A percentile compares a stretch with the other conserved stretches of the same genome.
These are phyloP conservation scores for Trifolium repens DNA, from an alignment of 306 rosid species.

Conservation along the genomic window DNA sequence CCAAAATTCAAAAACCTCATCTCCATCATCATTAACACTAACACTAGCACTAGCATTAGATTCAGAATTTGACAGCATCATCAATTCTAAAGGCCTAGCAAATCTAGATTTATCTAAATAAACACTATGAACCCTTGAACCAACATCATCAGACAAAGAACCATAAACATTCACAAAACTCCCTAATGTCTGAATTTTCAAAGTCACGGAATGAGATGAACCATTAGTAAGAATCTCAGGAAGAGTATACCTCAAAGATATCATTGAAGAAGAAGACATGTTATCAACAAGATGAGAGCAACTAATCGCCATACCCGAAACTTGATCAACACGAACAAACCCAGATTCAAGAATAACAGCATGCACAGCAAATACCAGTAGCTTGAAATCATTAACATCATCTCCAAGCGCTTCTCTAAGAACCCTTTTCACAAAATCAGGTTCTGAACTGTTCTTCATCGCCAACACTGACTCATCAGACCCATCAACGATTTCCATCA, in stretches of 20 bases:
- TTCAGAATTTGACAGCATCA: constrained; percentile 52
- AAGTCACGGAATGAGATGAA: constrained; percentile 41
- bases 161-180: constrained; percentile 65
- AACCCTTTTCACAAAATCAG: constrained; percentile 59
- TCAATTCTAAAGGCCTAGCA: constrained; percentile 45
- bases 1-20: constrained; percentile 70
- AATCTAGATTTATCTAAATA: constrained; percentile 56
- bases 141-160: constrained; percentile 47
- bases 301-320: constrained; percentile 44
- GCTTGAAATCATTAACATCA: constrained; percentile 49
- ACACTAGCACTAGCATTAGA: constrained; percentile 8
- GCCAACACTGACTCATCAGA: constrained; percentile 36
- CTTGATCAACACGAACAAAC: constrained; percentile 53
- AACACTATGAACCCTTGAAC: constrained; percentile 50
- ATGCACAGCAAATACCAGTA: constrained; percentile 63
- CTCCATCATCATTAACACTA: constrained; percentile 38
- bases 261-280: constrained; percentile 54
- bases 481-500: constrained; percentile 48
- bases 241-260: constrained; percentile 62
- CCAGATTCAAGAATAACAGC: constrained; percentile 78
- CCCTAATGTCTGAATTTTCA: constrained; percentile 73
- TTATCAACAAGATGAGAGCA: constrained; percentile 45
- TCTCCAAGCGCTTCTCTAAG: constrained; percentile 52
- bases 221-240: constrained; percentile 57
- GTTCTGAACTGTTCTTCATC: constrained; percentile 45